These are phyloP conservation scores for Vickermania spadyakhi DNA, from an alignment of 208 protist genomes.

Conservation along the genomic window DNA sequence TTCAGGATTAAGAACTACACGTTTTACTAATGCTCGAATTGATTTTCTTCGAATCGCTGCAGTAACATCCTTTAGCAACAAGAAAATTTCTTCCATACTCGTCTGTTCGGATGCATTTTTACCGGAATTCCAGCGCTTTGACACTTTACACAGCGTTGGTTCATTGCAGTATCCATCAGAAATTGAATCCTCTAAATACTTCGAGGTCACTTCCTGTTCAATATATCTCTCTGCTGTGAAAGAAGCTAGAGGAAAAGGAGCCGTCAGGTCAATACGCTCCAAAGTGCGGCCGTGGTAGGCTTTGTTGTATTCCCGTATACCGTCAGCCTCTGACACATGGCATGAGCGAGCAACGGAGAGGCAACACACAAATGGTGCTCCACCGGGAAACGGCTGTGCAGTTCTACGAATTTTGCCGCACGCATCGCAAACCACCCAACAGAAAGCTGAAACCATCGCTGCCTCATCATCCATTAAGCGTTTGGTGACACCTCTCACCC, in stretches of 20 bases:
- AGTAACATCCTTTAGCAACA: constrained; percentile 41
- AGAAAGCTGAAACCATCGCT: constrained; percentile 49
- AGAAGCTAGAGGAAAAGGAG: constrained; percentile 18
- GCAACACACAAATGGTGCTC: constrained; percentile 68
- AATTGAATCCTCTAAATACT: no score
- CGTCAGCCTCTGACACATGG: constrained; percentile 42
- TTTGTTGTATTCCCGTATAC: constrained; percentile 19
- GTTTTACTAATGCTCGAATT: constrained; percentile 22
- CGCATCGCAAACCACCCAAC: constrained; percentile 63
- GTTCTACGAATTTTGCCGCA: constrained; percentile 77
- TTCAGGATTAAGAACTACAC: constrained; percentile 31
- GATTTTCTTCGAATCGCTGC: constrained; percentile 28
- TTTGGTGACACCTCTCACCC: no score
- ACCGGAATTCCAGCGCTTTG: no score
- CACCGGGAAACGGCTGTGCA: constrained; percentile 78
- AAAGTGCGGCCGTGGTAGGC: constrained; percentile 15
- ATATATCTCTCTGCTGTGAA: constrained; percentile 6
- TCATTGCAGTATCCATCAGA: no score
- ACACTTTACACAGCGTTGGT: no score
- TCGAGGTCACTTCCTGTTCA: no score
- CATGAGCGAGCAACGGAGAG: constrained; percentile 34
- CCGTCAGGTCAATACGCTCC: constrained; percentile 17
- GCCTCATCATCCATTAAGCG: constrained; percentile 24
- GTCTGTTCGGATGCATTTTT: no score
- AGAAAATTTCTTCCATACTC: no score